Evolutionary conservation across 192 early-diverging fungal species (phyloP), one percentile per base, ranked within the genome.

Genomic region (Backusella circina): DNA sequence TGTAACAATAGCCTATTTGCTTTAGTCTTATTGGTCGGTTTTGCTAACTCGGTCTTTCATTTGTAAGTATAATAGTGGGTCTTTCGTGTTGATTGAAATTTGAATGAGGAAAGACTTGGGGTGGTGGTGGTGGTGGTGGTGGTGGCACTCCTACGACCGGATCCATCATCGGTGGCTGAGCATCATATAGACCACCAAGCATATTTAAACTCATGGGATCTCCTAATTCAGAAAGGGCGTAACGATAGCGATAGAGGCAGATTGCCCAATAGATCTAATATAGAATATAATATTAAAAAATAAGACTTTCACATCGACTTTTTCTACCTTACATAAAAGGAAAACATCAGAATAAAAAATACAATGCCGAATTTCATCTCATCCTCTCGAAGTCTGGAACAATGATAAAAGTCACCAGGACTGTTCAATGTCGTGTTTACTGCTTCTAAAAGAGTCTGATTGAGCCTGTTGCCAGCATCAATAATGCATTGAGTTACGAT

Each of bases 351-450:
- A n/a, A 78, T 38, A 38, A 75, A 57, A 26, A 38, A 57, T 10
- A 82, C 30, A 9, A 78, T 50, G 39, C 73, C 70, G 31, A 82
- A 82, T 41, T 82, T 82, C 18, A 78, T 13, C 47, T 82, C 80
- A 61, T 77, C 74, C 18, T 73, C 41, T 74, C 77, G 75, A n/a
- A 82, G 31, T 51, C 37, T 68, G 37, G 31, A 64, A 32, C 80
- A 82, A 32, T 82, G 74, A 35, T 75, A 82, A 35, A 61, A 75
- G 33, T 82, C 80, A 0, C 26, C 33, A 41, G 36, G 9, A 10
- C 33, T 68, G 32, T 30, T 10, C 13, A 31, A 13, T 18, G 73
- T 65, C 9, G 66, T 30, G 21, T 71, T 74, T 5, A 41, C 66
- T 16, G 39, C 51, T 37, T 47, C 50, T 15, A 33, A 39, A 41